Conservation (phyloP, 2,329 filamentous ascomycete species). For the Hypoxylon sp. region DNA sequence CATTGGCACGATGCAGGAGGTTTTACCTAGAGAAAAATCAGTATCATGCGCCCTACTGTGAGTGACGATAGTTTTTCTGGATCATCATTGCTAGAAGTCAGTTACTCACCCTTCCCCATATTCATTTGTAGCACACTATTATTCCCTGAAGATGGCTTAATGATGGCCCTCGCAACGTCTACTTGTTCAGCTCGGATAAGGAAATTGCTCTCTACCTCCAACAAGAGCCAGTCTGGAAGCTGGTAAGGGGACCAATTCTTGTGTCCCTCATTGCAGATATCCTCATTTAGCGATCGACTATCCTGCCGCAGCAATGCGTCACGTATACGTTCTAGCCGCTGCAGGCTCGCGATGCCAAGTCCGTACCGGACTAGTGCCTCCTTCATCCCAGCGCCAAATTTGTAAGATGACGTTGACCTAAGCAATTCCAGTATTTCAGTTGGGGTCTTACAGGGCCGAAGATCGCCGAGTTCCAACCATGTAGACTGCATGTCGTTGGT, state of each 20-base stretch:
- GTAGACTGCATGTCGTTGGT: conserved; percentile 40
- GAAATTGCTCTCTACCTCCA: conserved; percentile 77
- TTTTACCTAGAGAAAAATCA: conserved; percentile 64
- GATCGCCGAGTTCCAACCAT: conserved; percentile 61
- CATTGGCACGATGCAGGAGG: conserved; percentile 72
- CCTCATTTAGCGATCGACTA: conserved; percentile 57
- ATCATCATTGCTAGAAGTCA: not conserved
- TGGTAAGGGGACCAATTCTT: conserved; percentile 69
- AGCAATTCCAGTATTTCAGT: conserved; percentile 64
- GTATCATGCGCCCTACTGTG: not conserved
- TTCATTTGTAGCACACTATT: conserved; percentile 78
- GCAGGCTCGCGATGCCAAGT: conserved; percentile 60
- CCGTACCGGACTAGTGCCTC: conserved; percentile 62
- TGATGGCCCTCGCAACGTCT: conserved; percentile 73
- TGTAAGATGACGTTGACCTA: conserved; percentile 51
- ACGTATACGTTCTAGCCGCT: conserved; percentile 62
- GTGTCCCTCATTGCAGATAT: conserved; percentile 67
- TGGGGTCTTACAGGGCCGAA: conserved; percentile 64
- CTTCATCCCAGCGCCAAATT: conserved; percentile 57
- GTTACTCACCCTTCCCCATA: conserved; percentile 68
- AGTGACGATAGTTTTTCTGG: not conserved
- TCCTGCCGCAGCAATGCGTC: conserved; percentile 51
- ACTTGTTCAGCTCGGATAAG: conserved; percentile 74
- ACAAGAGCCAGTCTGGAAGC: conserved; percentile 73
- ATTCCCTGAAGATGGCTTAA: conserved; percentile 63